Evolutionary conservation across 2,329 filamentous ascomycete species (phyloP).

Genomic region (Elsinoe australis): DNA sequence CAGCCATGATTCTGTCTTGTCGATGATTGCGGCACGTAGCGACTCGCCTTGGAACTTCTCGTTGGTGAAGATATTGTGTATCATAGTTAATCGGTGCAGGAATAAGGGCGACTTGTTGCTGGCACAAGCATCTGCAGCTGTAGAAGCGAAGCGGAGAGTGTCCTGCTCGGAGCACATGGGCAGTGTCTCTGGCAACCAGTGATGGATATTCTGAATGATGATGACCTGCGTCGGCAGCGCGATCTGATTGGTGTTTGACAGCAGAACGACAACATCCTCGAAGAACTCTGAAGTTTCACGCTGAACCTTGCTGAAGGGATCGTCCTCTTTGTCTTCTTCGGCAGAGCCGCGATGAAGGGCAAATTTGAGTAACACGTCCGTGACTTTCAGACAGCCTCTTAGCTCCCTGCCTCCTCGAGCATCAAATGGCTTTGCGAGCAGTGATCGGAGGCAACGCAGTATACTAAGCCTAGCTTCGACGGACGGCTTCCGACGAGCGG

Average conservation of each 20-base stretch:
- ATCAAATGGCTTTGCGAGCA: conserved; percentile 20
- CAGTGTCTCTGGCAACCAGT: conserved; percentile 87
- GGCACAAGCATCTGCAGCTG: conserved; percentile 13
- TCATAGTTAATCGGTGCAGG: conserved; percentile 21
- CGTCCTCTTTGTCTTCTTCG: conserved; percentile 2
- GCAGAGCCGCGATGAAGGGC: conserved; percentile 1
- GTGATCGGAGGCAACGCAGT: conserved; percentile 17
- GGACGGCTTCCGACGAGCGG: conserved; percentile 17
- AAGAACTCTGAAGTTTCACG: conserved; percentile 10
- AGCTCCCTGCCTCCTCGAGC: conserved; percentile 20
- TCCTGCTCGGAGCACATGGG: conserved; percentile 37
- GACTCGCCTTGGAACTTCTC: conserved; percentile 7
- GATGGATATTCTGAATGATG: conserved; percentile 91
- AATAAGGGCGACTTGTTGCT: conserved; percentile 14
- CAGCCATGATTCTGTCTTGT: conserved; percentile 56
- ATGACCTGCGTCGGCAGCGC: conserved; percentile 58
- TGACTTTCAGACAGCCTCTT: conserved; percentile 20
- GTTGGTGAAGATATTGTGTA: conserved; percentile 58
- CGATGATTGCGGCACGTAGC: neutral
- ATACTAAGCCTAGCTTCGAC: conserved; percentile 17
- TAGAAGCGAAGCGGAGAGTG: neutral
- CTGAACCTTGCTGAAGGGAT: neutral
- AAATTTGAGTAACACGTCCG: conserved; percentile 18
- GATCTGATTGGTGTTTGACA: conserved; percentile 13
- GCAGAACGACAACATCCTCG: conserved; percentile 13